These are phyloP conservation scores for Cytospora mali DNA, from an alignment of 2,329 filamentous ascomycete species.

Conservation along the genomic window DNA sequence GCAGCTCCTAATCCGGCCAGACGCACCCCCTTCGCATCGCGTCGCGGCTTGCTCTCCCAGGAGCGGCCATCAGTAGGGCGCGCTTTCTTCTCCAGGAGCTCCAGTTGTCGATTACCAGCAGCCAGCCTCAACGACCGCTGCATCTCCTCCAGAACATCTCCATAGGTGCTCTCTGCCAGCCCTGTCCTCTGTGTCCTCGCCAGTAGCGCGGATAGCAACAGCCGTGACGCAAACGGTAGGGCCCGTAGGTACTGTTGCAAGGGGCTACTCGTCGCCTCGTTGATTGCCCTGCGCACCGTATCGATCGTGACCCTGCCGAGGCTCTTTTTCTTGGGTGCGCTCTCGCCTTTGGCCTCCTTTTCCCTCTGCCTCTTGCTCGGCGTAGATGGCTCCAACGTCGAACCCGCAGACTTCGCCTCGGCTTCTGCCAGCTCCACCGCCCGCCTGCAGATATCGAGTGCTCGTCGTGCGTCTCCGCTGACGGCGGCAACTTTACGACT, in stretches of 20 bases:
- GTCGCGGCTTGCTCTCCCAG: slow-evolving; percentile 24
- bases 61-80: neutral
- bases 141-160: slow-evolving; percentile 87
- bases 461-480: slow-evolving; percentile 88
- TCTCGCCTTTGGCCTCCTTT: slow-evolving; percentile 33
- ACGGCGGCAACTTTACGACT: slow-evolving; percentile 96
- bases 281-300: slow-evolving; percentile 91
- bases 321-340: slow-evolving; percentile 40
- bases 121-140: slow-evolving; percentile 67
- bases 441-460: slow-evolving; percentile 90
- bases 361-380: slow-evolving; percentile 58
- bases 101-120: slow-evolving; percentile 60
- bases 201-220: slow-evolving; percentile 82
- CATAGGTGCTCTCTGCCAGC: slow-evolving; percentile 82
- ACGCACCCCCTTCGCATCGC: slow-evolving; percentile 28
- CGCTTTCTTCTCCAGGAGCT: slow-evolving; percentile 51
- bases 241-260: slow-evolving; percentile 85
- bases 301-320: slow-evolving; percentile 78
- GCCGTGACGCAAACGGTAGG: slow-evolving; percentile 78
- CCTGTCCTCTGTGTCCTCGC: slow-evolving; percentile 80
- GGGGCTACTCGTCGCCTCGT: slow-evolving; percentile 90
- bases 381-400: slow-evolving; percentile 53
- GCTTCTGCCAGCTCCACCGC: slow-evolving; percentile 94
- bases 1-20: slow-evolving; percentile 53
- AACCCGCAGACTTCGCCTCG: slow-evolving; percentile 50